A percentile compares a stretch with the other conserved stretches of the same genome.
Conservation (phyloP, 768 basidiomycete species). For the Galerina marginata region DNA sequence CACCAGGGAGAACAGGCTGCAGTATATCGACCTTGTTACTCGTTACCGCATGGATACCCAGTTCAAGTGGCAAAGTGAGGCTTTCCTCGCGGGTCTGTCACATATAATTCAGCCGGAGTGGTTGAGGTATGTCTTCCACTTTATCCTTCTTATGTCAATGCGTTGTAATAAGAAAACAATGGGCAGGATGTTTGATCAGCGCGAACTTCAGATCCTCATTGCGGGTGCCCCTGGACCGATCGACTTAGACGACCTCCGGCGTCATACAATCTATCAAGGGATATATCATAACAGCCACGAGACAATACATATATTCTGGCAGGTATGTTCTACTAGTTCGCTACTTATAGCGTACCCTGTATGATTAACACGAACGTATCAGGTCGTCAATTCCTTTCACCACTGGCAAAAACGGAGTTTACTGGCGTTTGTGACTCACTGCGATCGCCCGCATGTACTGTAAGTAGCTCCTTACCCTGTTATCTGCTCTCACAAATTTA, state of each 20-base stretch:
- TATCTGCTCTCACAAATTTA: not conserved
- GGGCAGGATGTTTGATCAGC: conserved; percentile 93
- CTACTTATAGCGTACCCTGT: not conserved
- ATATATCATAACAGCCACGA: conserved; percentile 70
- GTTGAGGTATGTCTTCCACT: conserved; percentile 58
- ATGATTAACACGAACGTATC: not conserved
- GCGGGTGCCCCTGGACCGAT: conserved; percentile 88
- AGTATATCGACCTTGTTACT: conserved; percentile 89
- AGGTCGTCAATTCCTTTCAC: conserved; percentile 81
- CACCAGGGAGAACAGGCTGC: conserved; percentile 83
- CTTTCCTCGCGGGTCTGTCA: conserved; percentile 90
- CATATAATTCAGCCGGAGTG: conserved; percentile 93
- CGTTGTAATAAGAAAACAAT: not conserved
- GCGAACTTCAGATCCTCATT: conserved; percentile 89
- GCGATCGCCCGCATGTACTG: conserved; percentile 87
- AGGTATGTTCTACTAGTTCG: conserved; percentile 44
- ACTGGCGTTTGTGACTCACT: conserved; percentile 91
- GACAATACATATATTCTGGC: conserved; percentile 86
- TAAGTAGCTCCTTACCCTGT: conserved; percentile 37
- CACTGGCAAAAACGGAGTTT: conserved; percentile 81
- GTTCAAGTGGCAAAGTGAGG: conserved; percentile 82
- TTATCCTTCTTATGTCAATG: not conserved
- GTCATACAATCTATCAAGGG: conserved; percentile 84
- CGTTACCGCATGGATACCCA: conserved; percentile 89
- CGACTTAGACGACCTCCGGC: conserved; percentile 80